Base-by-base conservation (phyloP, 148 eudicot species). In the Cornus kousa region DNA sequence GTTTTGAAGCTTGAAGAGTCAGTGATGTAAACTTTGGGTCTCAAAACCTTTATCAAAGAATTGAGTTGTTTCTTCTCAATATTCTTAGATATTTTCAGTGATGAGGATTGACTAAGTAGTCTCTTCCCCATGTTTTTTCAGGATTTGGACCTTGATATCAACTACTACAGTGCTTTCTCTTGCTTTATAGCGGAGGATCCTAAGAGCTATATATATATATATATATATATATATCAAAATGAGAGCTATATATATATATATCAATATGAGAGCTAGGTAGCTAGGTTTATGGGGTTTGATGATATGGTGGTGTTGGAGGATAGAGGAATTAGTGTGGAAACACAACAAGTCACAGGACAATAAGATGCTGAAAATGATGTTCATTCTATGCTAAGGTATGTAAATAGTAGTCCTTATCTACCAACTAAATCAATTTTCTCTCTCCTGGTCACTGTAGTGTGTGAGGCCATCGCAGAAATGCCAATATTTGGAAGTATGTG, bases 11-110 rank as follows among this genome's bases (percentile, higher is more conserved):
- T 78, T n/a, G 84, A 81, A 77, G 82, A 78, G 66, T 81, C 77
- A 31, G 87, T 81, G 68, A 85, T 85, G 64, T 74, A 85, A 5
- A 85, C 87, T 43, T 78, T 85, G 37, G 87, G 87, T 23, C 64
- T 74, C 71, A 85, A 46, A 20, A 74, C 74, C 35, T 81, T 81
- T 23, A 81, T 81, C 74, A 81, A 59, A 70, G 60, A 74, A n/a
- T 70, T 71, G 68, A 71, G 72, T 3, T 78, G 77, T 35, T 81
- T 75, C 67, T 78, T 78, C 80, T 84, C 67, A 48, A 76, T 77
- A 33, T 78, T 69, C 79, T 83, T 79, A n/a, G 75, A 71, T 57
- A 70, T 78, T 28, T 78, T 59, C 39, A 35, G 39, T 23, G 70
- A 60, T 78, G 75, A 6, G 48, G 48, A n/a, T 40, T 71, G 53